Evolutionary conservation across 2,329 filamentous ascomycete species (phyloP), one percentile per base, ranked within the genome.

Genomic region (Mycosphaerella sp.): DNA sequence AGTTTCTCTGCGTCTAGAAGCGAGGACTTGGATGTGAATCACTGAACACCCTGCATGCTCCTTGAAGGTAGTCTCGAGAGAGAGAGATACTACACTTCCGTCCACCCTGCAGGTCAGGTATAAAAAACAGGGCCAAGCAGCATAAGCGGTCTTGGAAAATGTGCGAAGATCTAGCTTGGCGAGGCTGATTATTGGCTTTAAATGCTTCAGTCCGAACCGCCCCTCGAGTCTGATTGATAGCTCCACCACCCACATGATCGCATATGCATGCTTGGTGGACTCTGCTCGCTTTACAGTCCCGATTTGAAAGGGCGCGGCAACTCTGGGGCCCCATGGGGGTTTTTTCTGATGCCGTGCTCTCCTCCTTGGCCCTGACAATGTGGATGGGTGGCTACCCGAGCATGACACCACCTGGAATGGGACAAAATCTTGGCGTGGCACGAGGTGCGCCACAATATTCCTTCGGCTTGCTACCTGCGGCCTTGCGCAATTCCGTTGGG

Each of bases 71-170:
- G 18, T 27, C 46, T 30, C 46, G 25, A 30, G 28, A 30, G 45
- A 45, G 45, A 49, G 27, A 47, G 41, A 25, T 53, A 49, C 41
- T 46, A 41, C 35, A 45, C 13, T 27, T 45, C 44, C 45, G 50
- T 53, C 45, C 39, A 44, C 14, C 10, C 35, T n/a, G 45, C n/a
- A 21, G 41, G n/a, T n/a, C n/a, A n/a, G n/a, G n/a, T n/a, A n/a
- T n/a, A n/a, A n/a, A n/a, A n/a, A n/a, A n/a, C n/a, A n/a, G n/a
- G 17, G 28, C 42, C 51, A 49, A 53, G 41, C 44, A 45, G 45
- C 47, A 49, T 48, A 44, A 45, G 43, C 41, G 41, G 41, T 53
- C 51, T 53, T 49, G 51, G 51, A 49, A 49, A 53, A 16, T 45
- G 40, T 35, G 40, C 36, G 34, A 53, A 49, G 36, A 41, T 49